Evolutionary conservation across 2,329 filamentous ascomycete species (phyloP).

Genomic region (Aspergillus pseudonomiae): DNA sequence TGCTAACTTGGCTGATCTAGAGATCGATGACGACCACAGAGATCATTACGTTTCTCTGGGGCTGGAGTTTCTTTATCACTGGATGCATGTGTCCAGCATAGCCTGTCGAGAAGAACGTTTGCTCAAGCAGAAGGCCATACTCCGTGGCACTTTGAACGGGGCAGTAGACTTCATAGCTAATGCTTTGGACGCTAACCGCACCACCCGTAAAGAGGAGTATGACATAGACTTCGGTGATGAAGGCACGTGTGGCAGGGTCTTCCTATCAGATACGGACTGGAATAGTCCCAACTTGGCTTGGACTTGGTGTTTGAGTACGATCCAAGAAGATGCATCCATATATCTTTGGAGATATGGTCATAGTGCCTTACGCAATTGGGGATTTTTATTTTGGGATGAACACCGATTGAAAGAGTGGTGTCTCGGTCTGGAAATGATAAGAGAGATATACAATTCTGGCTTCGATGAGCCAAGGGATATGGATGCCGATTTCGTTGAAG

Average conservation of each 20-base stretch:
- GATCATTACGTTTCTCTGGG: neutral
- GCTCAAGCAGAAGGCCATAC: neutral
- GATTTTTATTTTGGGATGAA: neutral
- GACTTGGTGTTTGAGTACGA: neutral
- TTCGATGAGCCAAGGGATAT: neutral
- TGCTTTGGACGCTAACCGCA: neutral
- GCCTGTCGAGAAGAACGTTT: neutral
- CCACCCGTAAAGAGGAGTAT: accelerated
- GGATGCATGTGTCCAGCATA: neutral
- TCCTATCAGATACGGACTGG: neutral
- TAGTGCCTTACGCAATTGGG: neutral
- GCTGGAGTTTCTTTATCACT: neutral
- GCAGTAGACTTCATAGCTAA: neutral
- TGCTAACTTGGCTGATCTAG: neutral
- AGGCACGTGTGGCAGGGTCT: neutral
- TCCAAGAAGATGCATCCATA: neutral
- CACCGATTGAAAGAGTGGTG: neutral
- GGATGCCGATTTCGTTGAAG: neutral
- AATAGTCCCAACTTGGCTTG: neutral
- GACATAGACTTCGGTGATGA: neutral
- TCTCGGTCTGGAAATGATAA: neutral
- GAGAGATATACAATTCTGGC: neutral
- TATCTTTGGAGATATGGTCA: neutral
- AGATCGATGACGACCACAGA: neutral
- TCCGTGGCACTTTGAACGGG: neutral